Conservation (phyloP, 768 basidiomycete species). For the Mycena crocata region DNA sequence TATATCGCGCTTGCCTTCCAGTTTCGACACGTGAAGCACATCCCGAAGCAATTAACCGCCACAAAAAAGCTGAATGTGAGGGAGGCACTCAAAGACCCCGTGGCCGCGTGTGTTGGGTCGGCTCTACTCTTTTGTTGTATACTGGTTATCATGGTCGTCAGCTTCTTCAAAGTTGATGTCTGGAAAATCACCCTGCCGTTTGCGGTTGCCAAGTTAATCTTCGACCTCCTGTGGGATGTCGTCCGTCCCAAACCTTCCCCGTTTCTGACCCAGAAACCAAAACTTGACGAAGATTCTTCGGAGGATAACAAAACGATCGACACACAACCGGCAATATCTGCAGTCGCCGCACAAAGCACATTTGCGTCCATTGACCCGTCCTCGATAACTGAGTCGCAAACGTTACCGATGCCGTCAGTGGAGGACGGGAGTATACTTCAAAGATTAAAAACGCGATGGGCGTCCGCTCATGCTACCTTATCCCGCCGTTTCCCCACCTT, state of each 20-base stretch:
- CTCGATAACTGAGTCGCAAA: constrained; percentile 10
- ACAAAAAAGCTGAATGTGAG: constrained; percentile 60
- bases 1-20: constrained; percentile 67
- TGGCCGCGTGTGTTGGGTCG: constrained; percentile 80
- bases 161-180: constrained; percentile 80
- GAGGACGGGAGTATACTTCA: background rate
- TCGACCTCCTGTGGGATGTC: constrained; percentile 73
- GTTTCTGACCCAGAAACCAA: constrained; percentile 30
- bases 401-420: background rate
- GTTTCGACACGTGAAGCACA: constrained; percentile 63
- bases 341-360: constrained; percentile 71
- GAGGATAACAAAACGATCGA: constrained; percentile 33
- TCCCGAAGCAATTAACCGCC: constrained; percentile 58
- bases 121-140: constrained; percentile 75
- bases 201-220: constrained; percentile 74
- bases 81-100: constrained; percentile 75
- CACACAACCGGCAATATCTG: constrained; percentile 55
- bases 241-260: constrained; percentile 50
- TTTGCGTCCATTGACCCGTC: constrained; percentile 45
- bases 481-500: constrained; percentile 76
- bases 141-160: constrained; percentile 76
- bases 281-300: constrained; percentile 11
- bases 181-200: constrained; percentile 90
- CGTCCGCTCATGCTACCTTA: constrained; percentile 28
- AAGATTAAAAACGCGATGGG: constrained; percentile 2